Evolutionary conservation across 2,329 filamentous ascomycete genomes (phyloP), one percentile per base, ranked within the genome.

Genomic region (Boeremia lycopersici): DNA sequence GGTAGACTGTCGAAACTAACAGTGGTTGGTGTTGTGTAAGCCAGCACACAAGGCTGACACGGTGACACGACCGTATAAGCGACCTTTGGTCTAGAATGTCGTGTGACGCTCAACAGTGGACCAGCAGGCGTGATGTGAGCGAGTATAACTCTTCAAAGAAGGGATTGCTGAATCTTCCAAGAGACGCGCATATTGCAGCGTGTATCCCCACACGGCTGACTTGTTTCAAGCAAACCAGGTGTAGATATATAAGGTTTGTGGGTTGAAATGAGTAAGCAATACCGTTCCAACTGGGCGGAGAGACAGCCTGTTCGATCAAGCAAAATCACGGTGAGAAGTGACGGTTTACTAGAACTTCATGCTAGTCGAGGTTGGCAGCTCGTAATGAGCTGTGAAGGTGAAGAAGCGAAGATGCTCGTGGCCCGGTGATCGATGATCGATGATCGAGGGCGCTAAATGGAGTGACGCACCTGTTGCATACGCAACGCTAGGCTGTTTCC

Each of bases 401-500:
- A 28, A 33, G 28, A 15, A 19, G 15, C 36, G 30, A 50, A 38
- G 36, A 23, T 39, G 46, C 29, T 26, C 23, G 19, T 19, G 29
- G 23, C 36, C 46, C 10, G 31, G 17, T 55, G 51, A 48, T 47
- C 44, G 33, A 43, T 43, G 13, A n/a, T n/a, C n/a, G n/a, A n/a
- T 53, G 45, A 46, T 54, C 46, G 13, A 55, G 44, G 46, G 45
- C 52, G 46, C 52, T 50, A 46, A 19, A 30, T 30, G 25, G 19
- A 46, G 52, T 55, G 52, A 50, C 52, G 52, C 46, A 55, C 46
- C 46, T 49, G 35, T 35, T 33, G 46, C 52, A 49, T 41, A 31
- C 26, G 38, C 17, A 13, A 25, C 41, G 52, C 47, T 55, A 50
- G 19, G n/a, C 52, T 50, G 25, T 26, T 36, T 50, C 26, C 31